Base-by-base conservation (phyloP, 768 basidiomycete genomes). In the Boletales sp. region DNA sequence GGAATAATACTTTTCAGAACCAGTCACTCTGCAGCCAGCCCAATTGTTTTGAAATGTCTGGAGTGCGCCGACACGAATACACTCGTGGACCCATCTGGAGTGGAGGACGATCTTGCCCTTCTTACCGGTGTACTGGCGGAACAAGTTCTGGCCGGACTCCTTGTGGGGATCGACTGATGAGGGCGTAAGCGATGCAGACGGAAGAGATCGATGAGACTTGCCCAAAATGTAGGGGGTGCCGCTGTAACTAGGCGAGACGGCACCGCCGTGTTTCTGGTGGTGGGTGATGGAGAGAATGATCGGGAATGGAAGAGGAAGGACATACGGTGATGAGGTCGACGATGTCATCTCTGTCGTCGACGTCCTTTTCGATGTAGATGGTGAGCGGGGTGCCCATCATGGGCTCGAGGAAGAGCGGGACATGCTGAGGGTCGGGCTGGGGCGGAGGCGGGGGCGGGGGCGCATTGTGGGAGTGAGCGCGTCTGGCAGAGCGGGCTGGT, bases 321-420 rank as follows among this genome's bases (percentile, higher is more conserved):
- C 83, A 63, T 63, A 90, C 90, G 39, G 74, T 73, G 60, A 92
- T 78, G 49, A 87, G 70, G 41, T 82, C 80, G 32, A 80, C 75
- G 46, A 93, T 70, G 46, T 67, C 56, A 15, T 86, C 82, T 60
- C 80, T 81, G 70, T 90, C 83, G 18, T 79, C 74, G 18, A 92
- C 86, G 49, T 91, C 88, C 57, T 88, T 86, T 59, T 90, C 87
- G 60, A 93, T 75, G 70, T 86, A 93, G 53, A 91, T 75, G 19
- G 77, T 70, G 45, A 92, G 76, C 2, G 88, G 82, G 1, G 75
- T 81, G 59, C 90, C 90, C 67, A 89, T 79, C 80, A 88, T 84
- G 58, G 86, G 87, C 64, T 93, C 90, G 44, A 90, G 72, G 63
- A 93, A 93, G 48, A 92, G 75, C n/a, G 42, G 39, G 38, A 61